These are phyloP conservation scores for Alternaria conjuncta DNA, from an alignment of 2,329 filamentous ascomycete genomes.

Conservation along the genomic window DNA sequence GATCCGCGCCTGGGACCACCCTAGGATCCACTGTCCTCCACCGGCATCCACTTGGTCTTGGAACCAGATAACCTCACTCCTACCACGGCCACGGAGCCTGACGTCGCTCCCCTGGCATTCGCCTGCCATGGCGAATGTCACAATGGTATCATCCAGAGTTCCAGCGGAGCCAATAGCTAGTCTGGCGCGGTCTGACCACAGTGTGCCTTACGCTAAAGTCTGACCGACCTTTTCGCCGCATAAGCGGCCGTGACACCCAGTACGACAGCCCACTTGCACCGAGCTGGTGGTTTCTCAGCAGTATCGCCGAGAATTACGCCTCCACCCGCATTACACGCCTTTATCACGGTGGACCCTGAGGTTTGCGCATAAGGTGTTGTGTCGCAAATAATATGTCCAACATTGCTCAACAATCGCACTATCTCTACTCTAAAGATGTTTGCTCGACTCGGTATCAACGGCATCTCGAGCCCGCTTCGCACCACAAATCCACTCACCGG, in stretches of 20 bases:
- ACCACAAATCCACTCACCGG: background rate
- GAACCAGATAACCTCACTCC: background rate
- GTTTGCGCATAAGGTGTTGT: background rate
- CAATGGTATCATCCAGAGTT: background rate
- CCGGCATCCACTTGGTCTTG: constrained; percentile 8
- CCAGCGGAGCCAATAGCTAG: background rate
- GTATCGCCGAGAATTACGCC: constrained; percentile 1
- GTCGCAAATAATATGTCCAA: background rate
- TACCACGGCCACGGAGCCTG: background rate
- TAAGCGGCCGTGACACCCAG: constrained; percentile 5
- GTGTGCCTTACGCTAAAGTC: constrained; percentile 7
- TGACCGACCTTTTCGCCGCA: constrained; percentile 1
- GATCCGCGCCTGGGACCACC: constrained; percentile 12
- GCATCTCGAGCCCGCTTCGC: background rate
- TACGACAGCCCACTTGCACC: constrained; percentile 6
- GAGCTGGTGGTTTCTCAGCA: background rate
- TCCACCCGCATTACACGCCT: background rate
- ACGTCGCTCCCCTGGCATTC: background rate
- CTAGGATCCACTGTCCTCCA: constrained; percentile 5
- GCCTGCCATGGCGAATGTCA: background rate
- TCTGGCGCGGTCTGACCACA: background rate
- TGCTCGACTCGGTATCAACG: background rate
- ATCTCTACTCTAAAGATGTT: background rate
- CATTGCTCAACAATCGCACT: background rate
- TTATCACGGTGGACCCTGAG: background rate